phyloP scores from a whole-genome alignment of 805 yeast genomes.

The Dipodascus albidus region DNA sequence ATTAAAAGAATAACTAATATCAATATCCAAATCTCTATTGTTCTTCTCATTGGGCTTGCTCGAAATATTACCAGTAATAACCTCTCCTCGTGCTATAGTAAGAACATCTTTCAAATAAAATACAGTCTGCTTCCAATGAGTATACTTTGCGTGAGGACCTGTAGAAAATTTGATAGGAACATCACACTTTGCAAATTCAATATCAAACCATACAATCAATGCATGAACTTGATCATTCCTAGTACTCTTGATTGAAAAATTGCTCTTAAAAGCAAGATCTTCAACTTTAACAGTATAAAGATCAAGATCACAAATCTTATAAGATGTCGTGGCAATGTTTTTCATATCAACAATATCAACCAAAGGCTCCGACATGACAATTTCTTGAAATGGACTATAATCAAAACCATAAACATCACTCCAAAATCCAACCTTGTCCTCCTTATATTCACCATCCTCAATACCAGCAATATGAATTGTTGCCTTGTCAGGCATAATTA shows the following conservation, averaged over 20 bases:
- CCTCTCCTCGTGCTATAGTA: slow-evolving; percentile 66
- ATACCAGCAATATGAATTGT: slow-evolving; percentile 82
- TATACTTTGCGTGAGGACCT: slow-evolving; percentile 87
- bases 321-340: slow-evolving; percentile 59
- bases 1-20: slow-evolving; percentile 41
- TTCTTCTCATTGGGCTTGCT: slow-evolving; percentile 68
- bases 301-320: slow-evolving; percentile 68
- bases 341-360: slow-evolving; percentile 88
- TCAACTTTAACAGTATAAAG: slow-evolving; percentile 78
- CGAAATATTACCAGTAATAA: slow-evolving; percentile 56
- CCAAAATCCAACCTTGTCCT: slow-evolving; percentile 89
- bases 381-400: slow-evolving; percentile 76
- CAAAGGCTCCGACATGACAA: slow-evolving; percentile 87
- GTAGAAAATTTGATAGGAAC: slow-evolving; percentile 66
- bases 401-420: slow-evolving; percentile 96
- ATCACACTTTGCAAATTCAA: slow-evolving; percentile 55
- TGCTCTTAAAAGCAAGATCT: slow-evolving; percentile 62
- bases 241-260: slow-evolving; percentile 62
- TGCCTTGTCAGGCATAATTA: slow-evolving; percentile 91
- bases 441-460: slow-evolving; percentile 86
- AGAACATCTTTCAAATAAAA: slow-evolving; percentile 80
- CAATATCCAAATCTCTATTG: slow-evolving; percentile 85
- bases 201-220: slow-evolving; percentile 87
- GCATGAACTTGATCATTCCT: slow-evolving; percentile 83
- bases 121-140: slow-evolving; percentile 98